Evolutionary conservation across 257 asterid genomes (phyloP).

Genomic region (Salvia miltiorrhiza): DNA sequence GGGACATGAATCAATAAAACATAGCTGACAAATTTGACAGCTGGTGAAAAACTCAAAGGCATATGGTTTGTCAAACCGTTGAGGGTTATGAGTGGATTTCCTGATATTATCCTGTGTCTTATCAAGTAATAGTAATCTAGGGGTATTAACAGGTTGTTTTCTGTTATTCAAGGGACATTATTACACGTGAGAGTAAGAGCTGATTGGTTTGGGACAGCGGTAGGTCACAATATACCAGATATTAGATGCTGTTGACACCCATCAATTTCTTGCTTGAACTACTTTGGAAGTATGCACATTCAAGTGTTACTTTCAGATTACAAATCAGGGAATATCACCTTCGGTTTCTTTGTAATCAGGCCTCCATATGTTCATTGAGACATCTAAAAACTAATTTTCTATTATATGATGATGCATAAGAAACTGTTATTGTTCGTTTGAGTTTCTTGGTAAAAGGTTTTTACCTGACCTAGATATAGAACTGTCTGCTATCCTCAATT

Average conservation of each 20-base stretch:
- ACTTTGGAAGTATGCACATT: not conserved
- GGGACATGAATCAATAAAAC: not conserved
- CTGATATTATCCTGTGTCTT: not conserved
- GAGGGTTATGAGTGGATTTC: not conserved
- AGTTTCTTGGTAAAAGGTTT: not conserved
- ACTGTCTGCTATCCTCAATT: not conserved
- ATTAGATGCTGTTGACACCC: slow-evolving; percentile 3
- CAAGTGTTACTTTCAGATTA: not conserved
- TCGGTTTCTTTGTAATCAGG: not conserved
- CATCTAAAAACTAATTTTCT: not conserved
- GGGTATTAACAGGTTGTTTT: slow-evolving; percentile 5
- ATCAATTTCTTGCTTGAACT: not conserved
- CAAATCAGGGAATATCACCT: slow-evolving; percentile 3
- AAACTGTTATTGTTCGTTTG: slow-evolving; percentile 1
- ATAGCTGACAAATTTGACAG: not conserved
- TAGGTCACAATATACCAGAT: not conserved
- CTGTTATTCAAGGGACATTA: not conserved
- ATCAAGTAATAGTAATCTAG: not conserved
- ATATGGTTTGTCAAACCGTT: not conserved
- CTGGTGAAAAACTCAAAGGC: slow-evolving; percentile 5
- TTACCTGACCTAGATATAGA: not conserved
- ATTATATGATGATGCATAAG: slow-evolving; percentile 1
- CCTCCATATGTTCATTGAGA: not conserved
- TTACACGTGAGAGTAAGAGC: not conserved
- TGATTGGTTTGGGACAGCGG: not conserved